Base-by-base conservation (phyloP, 257 asterid genomes). In the Gardenia jasminoides region DNA sequence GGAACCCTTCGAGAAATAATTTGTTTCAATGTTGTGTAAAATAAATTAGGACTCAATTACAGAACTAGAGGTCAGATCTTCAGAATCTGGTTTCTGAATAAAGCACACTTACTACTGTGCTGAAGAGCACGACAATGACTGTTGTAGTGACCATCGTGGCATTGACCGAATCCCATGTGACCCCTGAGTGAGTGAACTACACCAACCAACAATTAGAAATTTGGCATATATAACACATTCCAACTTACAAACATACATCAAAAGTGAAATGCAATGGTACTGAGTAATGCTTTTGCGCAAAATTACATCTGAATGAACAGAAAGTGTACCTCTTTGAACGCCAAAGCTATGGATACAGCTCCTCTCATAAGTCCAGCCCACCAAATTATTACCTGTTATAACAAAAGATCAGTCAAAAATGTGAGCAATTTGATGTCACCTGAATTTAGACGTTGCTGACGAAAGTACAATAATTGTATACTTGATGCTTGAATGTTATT, bases 321-420 rank as follows among this genome's bases (percentile, higher is more conserved):
- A 72, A 12, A 24, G 7, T 3, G 7, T 85, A 95, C 99, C 99
- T 95, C 93, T 85, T 92, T 93, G 91, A 93, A 95, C 1, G 98
- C 97, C 86, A 95, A 84, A 39, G 99, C 99, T 31, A 93, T 93
- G 83, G 99, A 95, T 44, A 95, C 99, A 26, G 99, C 99, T 79
- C 98, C 99, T 83, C 99, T 89, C 94, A 93, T 92, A 72, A 95
- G 93, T 50, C 99, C 99, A 33, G 99, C 98, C 99, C 99, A 95
- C 97, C 97, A 93, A 74, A 95, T 84, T 26, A 95, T 80, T n/a
- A 91, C 81, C 98, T 94, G 83, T 41, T 81, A 39, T 43, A 75
- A 58, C 24, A 44, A 41, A 22, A 47, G 10, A 39, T 75, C 50
- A 70, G 24, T 6, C n/a, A 54, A 46, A 15, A 67, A 70, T 33